Base-by-base conservation (phyloP, 768 basidiomycete species). In the Leccinellum rugosiceps region DNA sequence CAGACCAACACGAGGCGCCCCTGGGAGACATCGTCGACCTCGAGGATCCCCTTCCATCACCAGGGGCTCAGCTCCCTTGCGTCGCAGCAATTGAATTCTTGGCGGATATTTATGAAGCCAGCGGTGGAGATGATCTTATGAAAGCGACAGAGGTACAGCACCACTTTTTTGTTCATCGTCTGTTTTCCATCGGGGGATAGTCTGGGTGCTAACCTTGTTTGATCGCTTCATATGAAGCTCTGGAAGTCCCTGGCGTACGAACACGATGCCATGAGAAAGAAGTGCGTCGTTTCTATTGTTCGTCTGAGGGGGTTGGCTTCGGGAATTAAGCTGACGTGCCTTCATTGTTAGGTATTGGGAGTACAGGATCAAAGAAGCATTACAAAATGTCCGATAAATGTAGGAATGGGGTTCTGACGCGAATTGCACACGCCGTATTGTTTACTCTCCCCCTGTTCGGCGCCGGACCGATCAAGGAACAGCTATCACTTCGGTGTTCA, bases 81-180 rank as follows among this genome's bases (percentile, higher is more conserved):
- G 76, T 82, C 6, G 78, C 85, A 21, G 94, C 94, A 9, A 76
- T 95, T 48, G 94, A 96, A 70, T 92, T 94, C 71, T 62, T 93
- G 59, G 94, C 92, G 1, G 92, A 95, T 65, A 78, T 86, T 2
- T 78, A 84, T 64, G 87, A 88, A 73, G 77, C 35, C 34, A 78
- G 79, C 52, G 84, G 80, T n/a, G 77, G 78, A 28, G 77, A 79
- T 11, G 74, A 72, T 41, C 65, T 80, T 0, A 55, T 74, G 54
- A 78, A 77, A 64, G 85, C 83, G 3, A 74, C 74, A 11, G 76
- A 82, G 76, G 83, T 87, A 59, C 56, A 68, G 64, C 8, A 23
- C 17, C 32, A 8, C 43, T 43, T n/a, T 43, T n/a, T 19, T 9
- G 19, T 49, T 43, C 21, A 46, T 45, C 44, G 19, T 19, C 23